A percentile compares a stretch with the other conserved stretches of the same genome.
These are phyloP conservation scores for Suillus americanus DNA, from an alignment of 768 basidiomycete genomes.

Conservation along the genomic window DNA sequence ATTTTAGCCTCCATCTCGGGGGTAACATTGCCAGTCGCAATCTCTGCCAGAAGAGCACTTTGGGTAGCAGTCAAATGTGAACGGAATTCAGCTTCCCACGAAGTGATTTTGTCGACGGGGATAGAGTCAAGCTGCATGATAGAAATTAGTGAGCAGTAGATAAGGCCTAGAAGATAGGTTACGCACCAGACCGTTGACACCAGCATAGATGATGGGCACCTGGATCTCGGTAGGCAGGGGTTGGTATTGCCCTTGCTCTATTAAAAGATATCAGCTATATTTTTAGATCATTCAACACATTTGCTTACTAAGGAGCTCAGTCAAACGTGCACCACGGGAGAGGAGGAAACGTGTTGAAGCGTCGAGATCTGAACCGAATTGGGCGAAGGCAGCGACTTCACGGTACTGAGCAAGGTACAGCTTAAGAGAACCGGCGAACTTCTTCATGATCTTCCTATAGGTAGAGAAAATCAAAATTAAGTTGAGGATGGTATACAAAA, in stretches of 20 bases:
- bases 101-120: conserved; percentile 91
- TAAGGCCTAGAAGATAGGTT: background rate
- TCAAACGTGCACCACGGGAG: conserved; percentile 96
- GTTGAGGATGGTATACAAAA: background rate
- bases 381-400: conserved; percentile 99
- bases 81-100: conserved; percentile 93
- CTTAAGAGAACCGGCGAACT: conserved; percentile 99
- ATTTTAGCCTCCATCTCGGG: conserved; percentile 91
- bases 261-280: conserved; percentile 22
- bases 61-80: conserved; percentile 79
- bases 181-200: conserved; percentile 96
- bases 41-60: conserved; percentile 75
- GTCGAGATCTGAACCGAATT: conserved; percentile 99
- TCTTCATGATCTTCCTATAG: conserved; percentile 96
- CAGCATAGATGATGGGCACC: conserved; percentile 98
- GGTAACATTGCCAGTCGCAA: conserved; percentile 79
- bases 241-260: conserved; percentile 98
- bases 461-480: background rate
- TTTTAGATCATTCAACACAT: background rate
- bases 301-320: conserved; percentile 85
- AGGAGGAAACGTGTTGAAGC: conserved; percentile 99
- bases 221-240: conserved; percentile 93
- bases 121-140: conserved; percentile 79
- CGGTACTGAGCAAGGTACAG: conserved; percentile 99
- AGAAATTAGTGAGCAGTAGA: background rate